Conservation (phyloP, 1,284 basidiomycete genomes). For the Heterobasidion occidentale region DNA sequence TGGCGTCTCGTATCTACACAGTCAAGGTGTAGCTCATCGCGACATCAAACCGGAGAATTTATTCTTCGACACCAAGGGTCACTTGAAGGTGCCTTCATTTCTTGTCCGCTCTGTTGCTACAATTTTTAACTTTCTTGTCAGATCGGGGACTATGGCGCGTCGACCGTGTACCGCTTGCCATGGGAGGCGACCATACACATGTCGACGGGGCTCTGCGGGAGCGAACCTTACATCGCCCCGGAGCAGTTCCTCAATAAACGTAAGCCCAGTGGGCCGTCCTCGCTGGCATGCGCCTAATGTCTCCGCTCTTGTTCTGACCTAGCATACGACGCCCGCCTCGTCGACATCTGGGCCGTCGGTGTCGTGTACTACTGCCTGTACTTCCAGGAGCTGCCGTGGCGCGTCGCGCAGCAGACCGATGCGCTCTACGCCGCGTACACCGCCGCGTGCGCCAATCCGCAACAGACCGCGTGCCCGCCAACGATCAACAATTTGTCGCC, state of each 20-base stretch:
- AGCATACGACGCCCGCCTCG: slow-evolving; percentile 97
- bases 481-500: slow-evolving; percentile 89
- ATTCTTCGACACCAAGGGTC: slow-evolving; percentile 88
- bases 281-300: slow-evolving; percentile 19
- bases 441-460: slow-evolving; percentile 44
- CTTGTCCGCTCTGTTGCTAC: not conserved
- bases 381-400: slow-evolving; percentile 96
- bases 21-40: slow-evolving; percentile 94
- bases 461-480: slow-evolving; percentile 46
- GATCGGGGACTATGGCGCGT: slow-evolving; percentile 99
- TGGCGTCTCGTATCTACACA: slow-evolving; percentile 87
- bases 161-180: slow-evolving; percentile 95
- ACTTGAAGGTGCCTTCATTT: slow-evolving; percentile 69
- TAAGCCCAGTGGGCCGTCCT: slow-evolving; percentile 41
- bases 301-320: slow-evolving; percentile 7
- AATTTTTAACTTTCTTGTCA: slow-evolving; percentile 21
- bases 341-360: slow-evolving; percentile 97
- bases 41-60: slow-evolving; percentile 99
- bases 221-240: slow-evolving; percentile 97
- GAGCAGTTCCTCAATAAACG: slow-evolving; percentile 96
- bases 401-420: slow-evolving; percentile 84
- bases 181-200: slow-evolving; percentile 98
- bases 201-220: slow-evolving; percentile 94
- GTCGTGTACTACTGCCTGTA: slow-evolving; percentile 98
- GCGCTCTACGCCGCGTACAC: slow-evolving; percentile 80